Evolutionary conservation across 352 stramenopile genomes (phyloP), one percentile per base, ranked within the genome.

Genomic region (Phytophthora constricta): DNA sequence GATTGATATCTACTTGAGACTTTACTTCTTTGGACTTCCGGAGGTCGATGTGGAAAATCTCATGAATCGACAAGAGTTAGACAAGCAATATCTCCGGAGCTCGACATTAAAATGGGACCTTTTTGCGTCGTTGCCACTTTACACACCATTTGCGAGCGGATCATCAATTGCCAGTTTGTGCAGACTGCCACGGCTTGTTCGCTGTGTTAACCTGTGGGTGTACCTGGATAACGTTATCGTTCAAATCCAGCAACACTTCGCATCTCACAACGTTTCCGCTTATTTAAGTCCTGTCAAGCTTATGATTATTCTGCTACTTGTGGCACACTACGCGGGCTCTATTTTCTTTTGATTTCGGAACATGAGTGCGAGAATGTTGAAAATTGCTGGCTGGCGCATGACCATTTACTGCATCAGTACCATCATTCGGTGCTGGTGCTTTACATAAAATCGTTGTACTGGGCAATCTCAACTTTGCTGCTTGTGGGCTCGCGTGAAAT

Each of bases 311-410:
- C 58, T 93, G 4, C 46, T 90, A 5, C 68, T 93, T 0, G 68
- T 77, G 10, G 80, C 79, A 3, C 86, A 93, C 45, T 93, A 82
- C 37, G 70, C 77, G 1, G 86, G 74, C 9, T 92, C 80, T 20
- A 77, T 91, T 14, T 93, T 90, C 68, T 90, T 90, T 79, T 63
- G 55, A 84, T 90, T 19, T 92, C 85, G 0, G 81, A 91, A 25
- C 53, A 75, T 4, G 80, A 92, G 26, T 91, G 80, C 25, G n/a
- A 62, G 0, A 37, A 77, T 1, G 54, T 79, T 28, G 56, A 54
- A 1, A 53, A 68, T 3, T 93, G 81, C 28, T 95, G 87, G 87
- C 76, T 93, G 25, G 41, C 63, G 8, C 68, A 83, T 20, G 85
- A 95, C 34, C 70, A 81, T 19, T 60, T 93, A 19, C 57, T 95